Conservation (phyloP, 176 grass and related monocot species). For the Hyparrhenia diplandra region DNA sequence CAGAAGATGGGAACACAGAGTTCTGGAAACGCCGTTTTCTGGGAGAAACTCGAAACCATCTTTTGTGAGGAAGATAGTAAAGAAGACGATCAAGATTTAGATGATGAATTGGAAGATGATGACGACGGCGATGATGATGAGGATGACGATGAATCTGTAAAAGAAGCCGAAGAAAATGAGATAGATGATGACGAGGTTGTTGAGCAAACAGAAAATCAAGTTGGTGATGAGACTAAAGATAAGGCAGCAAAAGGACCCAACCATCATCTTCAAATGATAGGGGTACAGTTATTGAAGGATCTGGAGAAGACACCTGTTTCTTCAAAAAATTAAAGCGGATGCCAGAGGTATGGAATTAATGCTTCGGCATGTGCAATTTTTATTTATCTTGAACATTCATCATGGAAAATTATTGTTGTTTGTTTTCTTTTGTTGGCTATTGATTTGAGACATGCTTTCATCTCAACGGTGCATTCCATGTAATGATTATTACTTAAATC, state of each 20-base stretch:
- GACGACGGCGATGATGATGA: slow-evolving; percentile 44
- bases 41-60: slow-evolving; percentile 69
- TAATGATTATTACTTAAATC: background rate
- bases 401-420: background rate
- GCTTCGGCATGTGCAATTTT: background rate
- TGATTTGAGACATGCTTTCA: background rate
- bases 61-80: slow-evolving; percentile 56
- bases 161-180: slow-evolving; percentile 83
- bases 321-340: slow-evolving; percentile 60
- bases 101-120: slow-evolving; percentile 48
- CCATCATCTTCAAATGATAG: slow-evolving; percentile 84
- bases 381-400: background rate
- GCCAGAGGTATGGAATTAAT: slow-evolving; percentile 45
- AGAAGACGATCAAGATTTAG: slow-evolving; percentile 42
- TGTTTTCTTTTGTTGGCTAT: slow-evolving; percentile 1
- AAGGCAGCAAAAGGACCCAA: slow-evolving; percentile 60
- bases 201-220: slow-evolving; percentile 61
- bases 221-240: slow-evolving; percentile 55
- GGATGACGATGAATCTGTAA: slow-evolving; percentile 37
- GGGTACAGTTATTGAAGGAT: slow-evolving; percentile 84
- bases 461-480: slow-evolving; percentile 14
- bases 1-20: slow-evolving; percentile 92
- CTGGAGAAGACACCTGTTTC: slow-evolving; percentile 55
- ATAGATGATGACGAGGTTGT: slow-evolving; percentile 76
- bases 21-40: slow-evolving; percentile 91